These are phyloP conservation scores for Saturnispora ahearnii DNA, from an alignment of 805 yeast species.

Conservation along the genomic window DNA sequence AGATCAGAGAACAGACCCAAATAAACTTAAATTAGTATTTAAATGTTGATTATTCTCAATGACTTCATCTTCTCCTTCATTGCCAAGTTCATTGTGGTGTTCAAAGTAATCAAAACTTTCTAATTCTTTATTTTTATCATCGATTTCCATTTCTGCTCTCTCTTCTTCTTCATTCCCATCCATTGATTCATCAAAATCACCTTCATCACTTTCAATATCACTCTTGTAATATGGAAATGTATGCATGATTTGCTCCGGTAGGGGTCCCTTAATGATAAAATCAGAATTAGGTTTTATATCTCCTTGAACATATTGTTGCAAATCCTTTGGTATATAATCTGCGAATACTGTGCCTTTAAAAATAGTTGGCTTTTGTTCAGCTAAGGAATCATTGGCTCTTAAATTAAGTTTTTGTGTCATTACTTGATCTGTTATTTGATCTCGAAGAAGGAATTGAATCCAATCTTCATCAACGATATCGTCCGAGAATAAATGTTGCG, in stretches of 20 bases:
- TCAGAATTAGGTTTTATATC: constrained; percentile 20
- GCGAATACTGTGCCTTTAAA: constrained; percentile 23
- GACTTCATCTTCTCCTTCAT: constrained; percentile 6
- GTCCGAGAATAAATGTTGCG: constrained; percentile 10
- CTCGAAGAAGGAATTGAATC: constrained; percentile 26
- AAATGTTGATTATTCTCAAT: neutral
- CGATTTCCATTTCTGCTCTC: neutral
- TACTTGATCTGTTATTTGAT: constrained; percentile 12
- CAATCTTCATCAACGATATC: constrained; percentile 26
- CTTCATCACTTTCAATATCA: constrained; percentile 18
- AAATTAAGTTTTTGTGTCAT: constrained; percentile 5
- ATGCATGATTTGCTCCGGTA: constrained; percentile 26
- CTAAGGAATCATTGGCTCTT: constrained; percentile 1
- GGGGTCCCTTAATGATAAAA: constrained; percentile 27
- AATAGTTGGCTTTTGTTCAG: constrained; percentile 14
- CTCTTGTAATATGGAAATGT: constrained; percentile 26
- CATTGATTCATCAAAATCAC: neutral
- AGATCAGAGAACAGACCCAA: constrained; percentile 8
- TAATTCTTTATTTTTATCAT: neutral
- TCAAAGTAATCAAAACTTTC: constrained; percentile 20
- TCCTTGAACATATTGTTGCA: constrained; percentile 13
- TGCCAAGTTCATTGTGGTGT: constrained; percentile 14
- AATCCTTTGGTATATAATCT: constrained; percentile 23
- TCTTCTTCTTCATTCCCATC: neutral
- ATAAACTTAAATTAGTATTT: constrained; percentile 14